Conservation (phyloP, 768 basidiomycete genomes). For the Serendipita sp. region DNA sequence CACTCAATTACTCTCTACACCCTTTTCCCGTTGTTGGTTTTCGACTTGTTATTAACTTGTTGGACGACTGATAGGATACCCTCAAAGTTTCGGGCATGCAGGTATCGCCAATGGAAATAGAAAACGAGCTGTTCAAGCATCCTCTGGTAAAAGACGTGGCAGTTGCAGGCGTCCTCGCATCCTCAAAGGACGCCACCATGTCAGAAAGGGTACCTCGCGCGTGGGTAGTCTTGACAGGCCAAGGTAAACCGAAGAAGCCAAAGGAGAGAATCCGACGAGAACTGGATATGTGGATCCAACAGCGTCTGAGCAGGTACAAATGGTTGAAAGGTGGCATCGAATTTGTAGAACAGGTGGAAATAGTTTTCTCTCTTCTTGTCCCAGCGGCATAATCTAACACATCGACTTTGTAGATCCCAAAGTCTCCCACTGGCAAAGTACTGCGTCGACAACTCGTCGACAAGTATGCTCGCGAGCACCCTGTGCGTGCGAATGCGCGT, state of each 20-base stretch:
- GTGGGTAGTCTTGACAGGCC: slow-evolving; percentile 52
- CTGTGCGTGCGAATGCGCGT: too few species aligned
- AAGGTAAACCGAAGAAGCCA: slow-evolving; percentile 35
- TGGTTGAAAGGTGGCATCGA: slow-evolving; percentile 62
- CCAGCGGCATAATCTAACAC: background rate
- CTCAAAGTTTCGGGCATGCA: slow-evolving; percentile 68
- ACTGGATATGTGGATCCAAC: slow-evolving; percentile 45
- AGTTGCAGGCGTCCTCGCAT: slow-evolving; percentile 49
- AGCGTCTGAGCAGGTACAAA: slow-evolving; percentile 57
- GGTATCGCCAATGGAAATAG: slow-evolving; percentile 69
- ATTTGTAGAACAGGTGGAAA: slow-evolving; percentile 41
- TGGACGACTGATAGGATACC: slow-evolving; percentile 37
- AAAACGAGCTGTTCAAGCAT: slow-evolving; percentile 44
- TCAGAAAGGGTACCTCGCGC: slow-evolving; percentile 35
- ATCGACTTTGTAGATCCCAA: background rate
- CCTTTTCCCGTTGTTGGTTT: background rate
- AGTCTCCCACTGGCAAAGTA: background rate
- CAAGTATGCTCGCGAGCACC: background rate
- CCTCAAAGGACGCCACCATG: slow-evolving; percentile 37
- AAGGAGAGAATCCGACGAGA: slow-evolving; percentile 23
- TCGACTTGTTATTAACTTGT: background rate
- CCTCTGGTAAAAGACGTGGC: slow-evolving; percentile 52
- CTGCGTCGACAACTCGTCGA: background rate
- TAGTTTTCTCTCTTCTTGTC: slow-evolving; percentile 7
- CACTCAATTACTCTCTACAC: background rate